Percentiles rank a stretch among this genome's conserved stretches.
phyloP scores from a whole-genome alignment of 2,329 filamentous ascomycete species.

The Escovopsis sp. region DNA sequence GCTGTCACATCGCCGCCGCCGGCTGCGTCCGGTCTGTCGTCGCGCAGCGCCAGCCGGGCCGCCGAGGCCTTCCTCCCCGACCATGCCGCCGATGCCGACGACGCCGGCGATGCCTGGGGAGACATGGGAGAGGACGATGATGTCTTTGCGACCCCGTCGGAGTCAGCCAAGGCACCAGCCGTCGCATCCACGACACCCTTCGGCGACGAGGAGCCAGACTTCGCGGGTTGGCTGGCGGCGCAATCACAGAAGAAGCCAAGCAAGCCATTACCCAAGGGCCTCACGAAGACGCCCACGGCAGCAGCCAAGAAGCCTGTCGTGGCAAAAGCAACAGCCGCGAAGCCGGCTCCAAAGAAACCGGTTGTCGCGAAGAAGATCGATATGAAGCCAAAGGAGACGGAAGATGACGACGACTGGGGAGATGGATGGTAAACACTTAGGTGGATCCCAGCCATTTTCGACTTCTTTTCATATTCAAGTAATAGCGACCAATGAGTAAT shows the following conservation, averaged over 20 bases:
- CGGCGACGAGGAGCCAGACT: slow-evolving; percentile 85
- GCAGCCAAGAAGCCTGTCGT: slow-evolving; percentile 25
- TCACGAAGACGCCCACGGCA: slow-evolving; percentile 41
- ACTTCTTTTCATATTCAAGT: neutral
- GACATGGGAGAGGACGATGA: slow-evolving; percentile 43
- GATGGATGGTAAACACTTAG: slow-evolving; percentile 40
- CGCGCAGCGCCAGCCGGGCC: slow-evolving; percentile 27
- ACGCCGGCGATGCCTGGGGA: slow-evolving; percentile 65
- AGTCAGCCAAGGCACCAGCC: slow-evolving; percentile 17
- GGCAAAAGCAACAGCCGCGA: slow-evolving; percentile 18
- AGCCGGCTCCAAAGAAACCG: slow-evolving; percentile 32
- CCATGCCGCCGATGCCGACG: slow-evolving; percentile 46
- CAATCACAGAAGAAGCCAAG: slow-evolving; percentile 61
- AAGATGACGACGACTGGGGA: slow-evolving; percentile 50
- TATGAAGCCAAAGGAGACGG: slow-evolving; percentile 46
- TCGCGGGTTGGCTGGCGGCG: slow-evolving; percentile 86
- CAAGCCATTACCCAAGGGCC: slow-evolving; percentile 69
- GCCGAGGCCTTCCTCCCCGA: slow-evolving; percentile 40
- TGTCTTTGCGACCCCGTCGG: slow-evolving; percentile 19
- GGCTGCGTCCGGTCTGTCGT: slow-evolving; percentile 32
- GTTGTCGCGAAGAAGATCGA: slow-evolving; percentile 51
- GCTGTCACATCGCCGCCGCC: slow-evolving; percentile 37
- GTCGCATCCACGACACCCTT: slow-evolving; percentile 37
- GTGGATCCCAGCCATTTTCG: neutral
- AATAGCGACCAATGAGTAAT: neutral